Conservation (phyloP, 768 basidiomycete genomes). For the Russula ochroleuca region DNA sequence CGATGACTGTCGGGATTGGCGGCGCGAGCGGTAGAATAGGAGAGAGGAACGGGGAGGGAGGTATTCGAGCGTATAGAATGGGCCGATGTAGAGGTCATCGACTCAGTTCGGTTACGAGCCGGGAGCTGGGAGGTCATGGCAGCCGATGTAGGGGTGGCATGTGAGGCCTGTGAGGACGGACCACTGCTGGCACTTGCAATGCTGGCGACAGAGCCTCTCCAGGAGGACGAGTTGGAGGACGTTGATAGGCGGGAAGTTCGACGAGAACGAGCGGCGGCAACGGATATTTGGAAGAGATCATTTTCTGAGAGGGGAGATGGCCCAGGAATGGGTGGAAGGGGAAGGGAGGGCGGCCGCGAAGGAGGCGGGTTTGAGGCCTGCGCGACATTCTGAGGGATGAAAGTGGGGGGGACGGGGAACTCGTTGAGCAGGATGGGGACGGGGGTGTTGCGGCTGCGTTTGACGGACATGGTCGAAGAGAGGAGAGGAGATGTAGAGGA, state of each 20-base stretch:
- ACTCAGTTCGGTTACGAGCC: conserved; percentile 24
- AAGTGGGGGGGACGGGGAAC: conserved; percentile 35
- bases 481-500: neutral
- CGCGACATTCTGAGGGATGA: conserved; percentile 32
- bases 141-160: conserved; percentile 27
- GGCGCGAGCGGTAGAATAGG: neutral
- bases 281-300: conserved; percentile 44
- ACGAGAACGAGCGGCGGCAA: conserved; percentile 37
- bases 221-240: conserved; percentile 27
- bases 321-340: conserved; percentile 64
- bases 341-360: conserved; percentile 51
- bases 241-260: conserved; percentile 35
- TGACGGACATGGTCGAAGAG: neutral
- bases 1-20: conserved; percentile 10
- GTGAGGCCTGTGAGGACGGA: conserved; percentile 16
- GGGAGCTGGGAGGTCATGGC: neutral
- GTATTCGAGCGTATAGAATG: conserved; percentile 32
- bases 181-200: conserved; percentile 30
- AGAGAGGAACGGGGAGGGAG: conserved; percentile 29
- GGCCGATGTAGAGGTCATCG: conserved; percentile 27
- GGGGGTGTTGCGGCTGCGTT: neutral
- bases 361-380: conserved; percentile 49
- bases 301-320: conserved; percentile 52
- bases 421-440: conserved; percentile 31
- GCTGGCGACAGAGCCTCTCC: conserved; percentile 33